Conservation (phyloP, 1,284 basidiomycete species). For the Cryptococcus sp. region DNA sequence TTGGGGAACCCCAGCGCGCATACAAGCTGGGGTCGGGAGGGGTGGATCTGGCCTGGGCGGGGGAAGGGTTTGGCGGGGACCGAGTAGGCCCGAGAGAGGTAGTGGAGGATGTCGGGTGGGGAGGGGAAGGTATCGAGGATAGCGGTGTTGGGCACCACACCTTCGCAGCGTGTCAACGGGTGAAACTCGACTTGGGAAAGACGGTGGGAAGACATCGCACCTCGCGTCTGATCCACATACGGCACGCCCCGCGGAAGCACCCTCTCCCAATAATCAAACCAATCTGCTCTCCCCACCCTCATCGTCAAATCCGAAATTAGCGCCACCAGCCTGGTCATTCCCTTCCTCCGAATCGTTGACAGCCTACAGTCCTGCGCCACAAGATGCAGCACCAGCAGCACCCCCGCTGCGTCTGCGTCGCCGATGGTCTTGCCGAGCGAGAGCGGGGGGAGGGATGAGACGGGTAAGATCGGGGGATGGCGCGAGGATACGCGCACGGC, state of each 20-base stretch:
- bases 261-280: conserved; percentile 84
- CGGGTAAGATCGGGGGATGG: not conserved
- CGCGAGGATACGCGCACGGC: conserved; percentile 44
- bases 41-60: conserved; percentile 6
- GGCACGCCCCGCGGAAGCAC: conserved; percentile 57
- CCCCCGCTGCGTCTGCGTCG: conserved; percentile 9
- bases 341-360: conserved; percentile 51
- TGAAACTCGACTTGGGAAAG: not conserved
- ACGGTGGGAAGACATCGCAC: conserved; percentile 13
- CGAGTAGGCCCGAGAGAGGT: conserved; percentile 35
- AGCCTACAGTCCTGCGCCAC: conserved; percentile 61
- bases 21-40: too few species aligned
- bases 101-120: conserved; percentile 50
- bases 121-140: conserved; percentile 30
- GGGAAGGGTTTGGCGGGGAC: conserved; percentile 29
- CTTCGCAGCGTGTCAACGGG: conserved; percentile 5
- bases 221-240: not conserved
- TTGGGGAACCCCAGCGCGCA: too few species aligned
- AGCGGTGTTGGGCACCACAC: conserved; percentile 17
- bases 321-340: conserved; percentile 61
- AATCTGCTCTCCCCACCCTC: conserved; percentile 63
- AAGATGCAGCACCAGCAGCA: conserved; percentile 67
- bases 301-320: conserved; percentile 66
- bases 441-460: not conserved
- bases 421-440: not conserved